A percentile compares a stretch with the other conserved stretches of the same genome.
These are phyloP conservation scores for Cryphonectria radicalis DNA, from an alignment of 2,329 filamentous ascomycete genomes.

Conservation along the genomic window DNA sequence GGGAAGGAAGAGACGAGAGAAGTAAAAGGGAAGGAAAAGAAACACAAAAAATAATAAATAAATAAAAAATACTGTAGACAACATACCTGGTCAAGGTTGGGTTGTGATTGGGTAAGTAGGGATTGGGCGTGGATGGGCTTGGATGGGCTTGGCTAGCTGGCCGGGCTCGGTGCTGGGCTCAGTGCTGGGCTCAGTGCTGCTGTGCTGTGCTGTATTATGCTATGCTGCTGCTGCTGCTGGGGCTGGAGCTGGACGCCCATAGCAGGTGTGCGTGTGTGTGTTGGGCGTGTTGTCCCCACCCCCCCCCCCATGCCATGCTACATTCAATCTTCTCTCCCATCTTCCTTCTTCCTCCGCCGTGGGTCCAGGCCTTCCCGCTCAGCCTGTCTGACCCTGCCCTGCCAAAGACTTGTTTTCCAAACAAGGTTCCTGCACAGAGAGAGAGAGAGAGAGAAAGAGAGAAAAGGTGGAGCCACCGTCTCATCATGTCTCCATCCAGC, in stretches of 20 bases:
- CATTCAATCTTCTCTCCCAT: not conserved
- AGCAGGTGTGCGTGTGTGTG: no score
- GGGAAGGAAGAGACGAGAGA: not conserved
- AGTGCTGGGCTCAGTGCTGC: no score
- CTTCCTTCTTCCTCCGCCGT: not conserved
- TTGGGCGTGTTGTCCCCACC: not conserved
- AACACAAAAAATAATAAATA: not conserved
- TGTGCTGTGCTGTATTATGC: no score
- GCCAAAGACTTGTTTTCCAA: not conserved
- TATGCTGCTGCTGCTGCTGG: not conserved
- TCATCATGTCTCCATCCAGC: not conserved
- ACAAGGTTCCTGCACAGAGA: constrained; percentile 12
- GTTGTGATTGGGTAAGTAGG: not conserved
- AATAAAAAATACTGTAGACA: not conserved
- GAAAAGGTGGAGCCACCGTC: not conserved
- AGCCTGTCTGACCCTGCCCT: not conserved
- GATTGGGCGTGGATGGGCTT: not conserved
- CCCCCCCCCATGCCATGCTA: not conserved
- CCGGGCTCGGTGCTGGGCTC: not conserved
- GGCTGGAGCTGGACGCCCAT: no score
- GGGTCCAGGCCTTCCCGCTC: not conserved
- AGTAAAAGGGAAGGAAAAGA: not conserved
- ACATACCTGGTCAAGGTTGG: not conserved
- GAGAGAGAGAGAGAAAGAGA: not conserved
- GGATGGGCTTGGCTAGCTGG: not conserved